Evolutionary conservation across 2,329 filamentous ascomycete genomes (phyloP), one percentile per base, ranked within the genome.

Genomic region (Pseudocercospora macadamiae): DNA sequence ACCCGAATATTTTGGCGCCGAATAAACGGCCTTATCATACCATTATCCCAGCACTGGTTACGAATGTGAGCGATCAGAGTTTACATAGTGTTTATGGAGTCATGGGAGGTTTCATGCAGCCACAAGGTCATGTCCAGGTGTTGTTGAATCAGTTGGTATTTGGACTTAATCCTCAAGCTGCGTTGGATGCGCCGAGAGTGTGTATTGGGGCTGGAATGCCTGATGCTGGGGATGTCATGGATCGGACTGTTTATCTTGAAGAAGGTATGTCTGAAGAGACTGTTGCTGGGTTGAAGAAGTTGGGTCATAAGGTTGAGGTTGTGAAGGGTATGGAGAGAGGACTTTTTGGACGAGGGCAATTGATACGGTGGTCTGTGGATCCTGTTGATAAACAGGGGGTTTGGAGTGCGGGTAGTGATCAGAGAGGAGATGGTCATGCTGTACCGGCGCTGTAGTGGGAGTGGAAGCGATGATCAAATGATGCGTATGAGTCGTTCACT

Each of bases 41-140:
- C 54, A 97, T 99, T 74, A 99, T 99, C 68, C 93, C 95, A 0
- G 93, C 90, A 0, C 83, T 97, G 74, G 86, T 93, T 16, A 97
- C 95, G 0, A 91, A 95, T 66, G 73, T 85, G 16, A 77, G 79
- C 3, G 91, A 96, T 67, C 85, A 85, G 23, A 87, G 84, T 49
- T 77, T 97, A 57, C 90, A 96, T 74, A 89, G 86, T 3, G 89
- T 96, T 0, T 97, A 93, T 69, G 95, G 95, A 54, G 93, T 97
- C 60, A 97, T 97, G 95, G 95, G 95, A 53, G 93, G 92, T 2
- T 97, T 96, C 76, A 97, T 97, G 90, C 95, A 99, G 77, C 95
- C 95, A 0, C 95, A 97, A 75, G 95, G 93, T 19, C 95, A 97
- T 61, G 88, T 97, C 0, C 95, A 97, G 75, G 92, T 96, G 0